Base-by-base conservation (phyloP, 768 basidiomycete genomes). In the Sistotremastrum niveocremeum region DNA sequence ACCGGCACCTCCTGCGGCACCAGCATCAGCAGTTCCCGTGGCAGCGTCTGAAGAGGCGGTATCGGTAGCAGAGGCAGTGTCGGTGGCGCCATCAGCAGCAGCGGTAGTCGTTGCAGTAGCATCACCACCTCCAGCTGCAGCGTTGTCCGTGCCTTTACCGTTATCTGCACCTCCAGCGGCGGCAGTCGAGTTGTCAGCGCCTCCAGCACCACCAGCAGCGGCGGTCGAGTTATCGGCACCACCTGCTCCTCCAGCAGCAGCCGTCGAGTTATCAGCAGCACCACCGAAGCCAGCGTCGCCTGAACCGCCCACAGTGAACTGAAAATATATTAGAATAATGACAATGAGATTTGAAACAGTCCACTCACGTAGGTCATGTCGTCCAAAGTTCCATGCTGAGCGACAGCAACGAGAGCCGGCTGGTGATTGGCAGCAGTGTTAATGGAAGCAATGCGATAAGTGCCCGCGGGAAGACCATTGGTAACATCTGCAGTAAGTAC, bases 351-450 rank as follows among this genome's bases (percentile, higher is more conserved):
- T 29, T 12, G 49, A 45, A 38, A 37, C 9, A 45, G 51, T 5
- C 10, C 37, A 67, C 72, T 52, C 50, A 79, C 73, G 60, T 81
- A 81, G 59, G 74, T 56, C 42, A 63, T 65, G 55, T 84, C 79
- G 56, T 81, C 76, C 33, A 78, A 55, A 20, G 62, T 59, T 49
- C 79, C 78, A 51, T 76, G 81, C 52, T 77, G 77, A 11, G 73
- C 78, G 41, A 81, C 58, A 11, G 78, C 66, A 39, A 72, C 76
- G 46, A 79, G 60, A 42, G 63, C 70, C 3, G 73, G 78, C 52
- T 73, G 71, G 52, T 82, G 77, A 60, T 81, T 81, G 7, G 71
- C 55, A 10, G 71, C 65, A 32, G 69, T 55, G 54, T 74, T 74
- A 59, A 80, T 79, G 4, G 74, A 72, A 49, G 73, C 68, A 28